Evolutionary conservation across 2,329 filamentous ascomycete genomes (phyloP).

Genomic region (Pseudohalonectria lignicola): DNA sequence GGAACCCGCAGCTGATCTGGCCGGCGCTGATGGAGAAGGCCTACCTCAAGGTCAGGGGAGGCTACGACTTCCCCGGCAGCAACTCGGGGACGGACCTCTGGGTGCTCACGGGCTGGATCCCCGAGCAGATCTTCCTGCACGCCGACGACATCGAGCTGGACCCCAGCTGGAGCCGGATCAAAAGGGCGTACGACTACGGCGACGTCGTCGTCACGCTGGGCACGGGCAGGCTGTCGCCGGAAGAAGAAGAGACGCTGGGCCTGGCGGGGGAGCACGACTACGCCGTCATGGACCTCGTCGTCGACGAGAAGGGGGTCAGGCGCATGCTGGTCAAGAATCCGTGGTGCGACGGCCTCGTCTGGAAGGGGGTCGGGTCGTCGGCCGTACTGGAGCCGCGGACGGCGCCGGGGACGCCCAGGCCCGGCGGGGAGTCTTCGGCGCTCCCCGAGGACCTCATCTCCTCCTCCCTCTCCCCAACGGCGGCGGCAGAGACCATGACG

Average conservation of each 20-base stretch:
- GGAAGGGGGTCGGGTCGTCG: slow-evolving; percentile 44
- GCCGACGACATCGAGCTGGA: slow-evolving; percentile 68
- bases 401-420: slow-evolving; percentile 8
- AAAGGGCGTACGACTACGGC: slow-evolving; percentile 61
- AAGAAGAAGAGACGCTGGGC: slow-evolving; percentile 71
- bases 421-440: no score
- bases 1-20: slow-evolving; percentile 75
- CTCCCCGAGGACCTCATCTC: no score
- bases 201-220: slow-evolving; percentile 85
- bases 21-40: slow-evolving; percentile 91
- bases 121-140: slow-evolving; percentile 87
- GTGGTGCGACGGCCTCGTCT: slow-evolving; percentile 75
- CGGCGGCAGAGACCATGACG: slow-evolving; percentile 27
- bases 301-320: slow-evolving; percentile 48
- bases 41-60: slow-evolving; percentile 87
- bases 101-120: slow-evolving; percentile 91
- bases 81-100: slow-evolving; percentile 94
- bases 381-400: slow-evolving; percentile 8
- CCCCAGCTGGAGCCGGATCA: slow-evolving; percentile 67
- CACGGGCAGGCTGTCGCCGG: slow-evolving; percentile 67
- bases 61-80: slow-evolving; percentile 95
- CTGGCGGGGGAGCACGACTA: slow-evolving; percentile 90
- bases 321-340: slow-evolving; percentile 87
- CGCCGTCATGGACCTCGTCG: slow-evolving; percentile 66
- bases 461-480: neutral